Percentiles rank a stretch among this genome's conserved stretches.
Conservation (phyloP, 169 alveolate genomes). For the Plasmodium yoelii region DNA sequence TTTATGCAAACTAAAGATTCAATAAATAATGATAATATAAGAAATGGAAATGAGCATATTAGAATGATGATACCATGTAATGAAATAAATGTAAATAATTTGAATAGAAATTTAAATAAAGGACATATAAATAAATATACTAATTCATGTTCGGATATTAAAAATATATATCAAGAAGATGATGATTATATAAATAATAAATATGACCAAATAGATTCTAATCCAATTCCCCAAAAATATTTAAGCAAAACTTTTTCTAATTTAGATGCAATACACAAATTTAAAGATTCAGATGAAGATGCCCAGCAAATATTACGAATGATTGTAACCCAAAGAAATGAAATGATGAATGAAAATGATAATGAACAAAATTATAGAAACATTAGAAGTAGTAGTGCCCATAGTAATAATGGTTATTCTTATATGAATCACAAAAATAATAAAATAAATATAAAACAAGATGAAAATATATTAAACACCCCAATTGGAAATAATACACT, state of each 20-base stretch:
- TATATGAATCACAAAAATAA: not conserved
- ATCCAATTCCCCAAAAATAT: not conserved
- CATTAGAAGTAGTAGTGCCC: not conserved
- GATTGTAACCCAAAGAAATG: conserved; percentile 7
- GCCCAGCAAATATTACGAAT: not conserved
- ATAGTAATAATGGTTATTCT: not conserved
- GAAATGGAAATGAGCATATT: no score
- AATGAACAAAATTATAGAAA: not conserved
- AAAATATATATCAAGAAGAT: not conserved
- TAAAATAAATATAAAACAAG: not conserved
- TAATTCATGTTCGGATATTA: not conserved
- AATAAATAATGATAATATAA: no score
- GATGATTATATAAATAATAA: not conserved
- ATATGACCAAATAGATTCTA: not conserved
- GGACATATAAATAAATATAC: not conserved
- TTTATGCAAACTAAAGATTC: not conserved
- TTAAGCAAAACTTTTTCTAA: conserved; percentile 4
- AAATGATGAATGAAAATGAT: not conserved
- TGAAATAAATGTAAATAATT: no score
- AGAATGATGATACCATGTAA: no score
- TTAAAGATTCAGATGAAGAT: not conserved
- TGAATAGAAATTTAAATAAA: not conserved
- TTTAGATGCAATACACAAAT: not conserved
- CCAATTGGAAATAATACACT: not conserved
- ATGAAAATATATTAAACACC: conserved; percentile 10